These are phyloP conservation scores for Pseudogymnoascus sp. DNA, from an alignment of 2,329 filamentous ascomycete genomes.

Conservation along the genomic window DNA sequence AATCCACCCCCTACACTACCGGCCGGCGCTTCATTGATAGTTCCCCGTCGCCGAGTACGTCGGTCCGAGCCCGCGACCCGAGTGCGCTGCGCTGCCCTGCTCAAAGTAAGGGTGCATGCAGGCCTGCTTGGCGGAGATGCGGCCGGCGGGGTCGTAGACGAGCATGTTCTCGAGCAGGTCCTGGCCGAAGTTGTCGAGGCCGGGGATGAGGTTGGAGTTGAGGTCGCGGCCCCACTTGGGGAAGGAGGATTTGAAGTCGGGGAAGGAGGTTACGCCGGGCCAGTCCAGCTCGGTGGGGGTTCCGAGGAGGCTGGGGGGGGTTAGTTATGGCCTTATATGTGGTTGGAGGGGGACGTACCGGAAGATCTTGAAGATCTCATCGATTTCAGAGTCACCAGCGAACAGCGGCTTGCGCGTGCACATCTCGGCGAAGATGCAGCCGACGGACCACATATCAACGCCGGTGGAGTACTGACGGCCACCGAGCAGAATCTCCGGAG, in stretches of 20 bases:
- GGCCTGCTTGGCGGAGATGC: conserved; percentile 83
- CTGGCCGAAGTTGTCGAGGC: conserved; percentile 63
- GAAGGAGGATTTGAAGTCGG: conserved; percentile 87
- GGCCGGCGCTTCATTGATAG: conserved; percentile 22
- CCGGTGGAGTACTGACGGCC: conserved; percentile 89
- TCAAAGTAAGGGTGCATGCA: conserved; percentile 77
- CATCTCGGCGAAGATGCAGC: conserved; percentile 95
- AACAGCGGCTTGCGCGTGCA: conserved; percentile 88
- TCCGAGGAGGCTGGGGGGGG: conserved; percentile 54
- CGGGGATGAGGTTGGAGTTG: conserved; percentile 57
- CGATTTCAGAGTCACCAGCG: conserved; percentile 86
- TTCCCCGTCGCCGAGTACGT: conserved; percentile 23
- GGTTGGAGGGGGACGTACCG: conserved; percentile 43
- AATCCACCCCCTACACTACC: neutral
- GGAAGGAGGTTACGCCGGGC: conserved; percentile 91
- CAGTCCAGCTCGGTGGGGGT: conserved; percentile 75
- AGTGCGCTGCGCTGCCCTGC: conserved; percentile 28
- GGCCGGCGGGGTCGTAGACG: conserved; percentile 77
- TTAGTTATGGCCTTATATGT: conserved; percentile 16
- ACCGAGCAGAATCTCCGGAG: conserved; percentile 83
- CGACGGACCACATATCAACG: conserved; percentile 93
- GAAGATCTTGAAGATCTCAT: conserved; percentile 94
- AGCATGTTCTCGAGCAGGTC: conserved; percentile 64
- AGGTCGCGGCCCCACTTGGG: conserved; percentile 79
- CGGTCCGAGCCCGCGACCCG: conserved; percentile 25